Conservation (phyloP, 768 basidiomycete species). For the Mycena floridula region DNA sequence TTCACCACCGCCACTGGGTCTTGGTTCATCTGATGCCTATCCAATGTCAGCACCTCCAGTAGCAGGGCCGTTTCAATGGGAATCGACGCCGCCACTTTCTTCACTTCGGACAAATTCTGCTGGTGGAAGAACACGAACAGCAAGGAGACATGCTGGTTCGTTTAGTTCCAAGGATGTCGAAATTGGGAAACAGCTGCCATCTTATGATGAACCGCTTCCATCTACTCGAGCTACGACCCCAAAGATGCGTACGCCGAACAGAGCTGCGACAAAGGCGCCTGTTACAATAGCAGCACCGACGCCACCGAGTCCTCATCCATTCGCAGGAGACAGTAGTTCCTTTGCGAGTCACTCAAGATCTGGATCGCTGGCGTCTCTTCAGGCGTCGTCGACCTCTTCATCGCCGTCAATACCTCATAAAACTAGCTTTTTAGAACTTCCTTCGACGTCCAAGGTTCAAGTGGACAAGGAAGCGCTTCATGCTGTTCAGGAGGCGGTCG, state of each 20-base stretch:
- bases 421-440: constrained; percentile 37
- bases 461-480: constrained; percentile 77
- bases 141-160: constrained; percentile 86
- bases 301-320: constrained; percentile 32
- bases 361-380: constrained; percentile 34
- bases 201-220: constrained; percentile 43
- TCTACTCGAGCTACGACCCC: constrained; percentile 32
- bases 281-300: constrained; percentile 22
- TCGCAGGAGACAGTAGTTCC: constrained; percentile 19
- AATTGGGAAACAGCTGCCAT: constrained; percentile 74
- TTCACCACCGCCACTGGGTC: constrained; percentile 15
- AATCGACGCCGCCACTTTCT: constrained; percentile 11
- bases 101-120: constrained; percentile 21
- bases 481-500: constrained; percentile 72
- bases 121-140: constrained; percentile 44
- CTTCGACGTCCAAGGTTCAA: constrained; percentile 50
- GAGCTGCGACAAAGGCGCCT: constrained; percentile 33
- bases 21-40: constrained; percentile 16
- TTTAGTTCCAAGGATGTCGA: constrained; percentile 92
- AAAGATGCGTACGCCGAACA: constrained; percentile 45
- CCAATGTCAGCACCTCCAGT: constrained; percentile 21
- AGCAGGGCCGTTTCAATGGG: constrained; percentile 13
- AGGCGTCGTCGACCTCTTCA: constrained; percentile 25
- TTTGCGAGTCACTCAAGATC: constrained; percentile 29
- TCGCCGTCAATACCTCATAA: constrained; percentile 34